A percentile compares a stretch with the other conserved stretches of the same genome.
Conservation (phyloP, 495 filamentous ascomycete species). For the Neurospora sp. region DNA sequence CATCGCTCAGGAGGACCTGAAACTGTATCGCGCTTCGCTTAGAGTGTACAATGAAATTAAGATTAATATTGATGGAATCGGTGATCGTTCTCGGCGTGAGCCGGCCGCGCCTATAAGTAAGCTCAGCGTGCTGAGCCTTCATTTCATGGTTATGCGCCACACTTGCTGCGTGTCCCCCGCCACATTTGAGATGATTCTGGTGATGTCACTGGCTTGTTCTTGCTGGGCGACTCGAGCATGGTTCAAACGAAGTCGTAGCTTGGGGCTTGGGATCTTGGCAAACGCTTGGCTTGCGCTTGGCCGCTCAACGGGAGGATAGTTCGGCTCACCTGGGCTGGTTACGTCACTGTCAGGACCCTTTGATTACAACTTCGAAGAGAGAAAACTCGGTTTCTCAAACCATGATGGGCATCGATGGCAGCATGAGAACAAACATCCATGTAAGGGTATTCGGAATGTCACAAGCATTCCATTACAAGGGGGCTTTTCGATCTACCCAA, state of each 20-base stretch:
- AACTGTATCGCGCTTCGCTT: neutral
- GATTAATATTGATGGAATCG: neutral
- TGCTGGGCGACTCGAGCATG: neutral
- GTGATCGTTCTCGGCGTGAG: neutral
- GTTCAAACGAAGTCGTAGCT: neutral
- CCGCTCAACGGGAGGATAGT: neutral
- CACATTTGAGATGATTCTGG: neutral
- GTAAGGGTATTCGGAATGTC: neutral
- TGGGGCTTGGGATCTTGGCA: neutral
- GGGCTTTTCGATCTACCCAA: neutral
- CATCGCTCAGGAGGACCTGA: neutral
- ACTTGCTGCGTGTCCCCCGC: neutral
- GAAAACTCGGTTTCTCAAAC: neutral
- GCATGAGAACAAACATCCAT: neutral
- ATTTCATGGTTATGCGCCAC: neutral
- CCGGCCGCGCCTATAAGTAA: neutral
- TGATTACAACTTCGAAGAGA: neutral
- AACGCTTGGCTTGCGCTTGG: neutral
- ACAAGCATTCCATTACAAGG: neutral
- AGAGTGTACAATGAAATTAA: neutral
- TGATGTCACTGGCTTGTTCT: slow-evolving; percentile 2
- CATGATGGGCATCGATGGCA: neutral
- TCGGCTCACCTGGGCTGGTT: neutral
- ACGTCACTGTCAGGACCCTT: neutral
- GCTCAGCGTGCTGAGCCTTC: neutral